Evolutionary conservation across 257 asterid genomes (phyloP).

Genomic region (Mitragyna speciosa): DNA sequence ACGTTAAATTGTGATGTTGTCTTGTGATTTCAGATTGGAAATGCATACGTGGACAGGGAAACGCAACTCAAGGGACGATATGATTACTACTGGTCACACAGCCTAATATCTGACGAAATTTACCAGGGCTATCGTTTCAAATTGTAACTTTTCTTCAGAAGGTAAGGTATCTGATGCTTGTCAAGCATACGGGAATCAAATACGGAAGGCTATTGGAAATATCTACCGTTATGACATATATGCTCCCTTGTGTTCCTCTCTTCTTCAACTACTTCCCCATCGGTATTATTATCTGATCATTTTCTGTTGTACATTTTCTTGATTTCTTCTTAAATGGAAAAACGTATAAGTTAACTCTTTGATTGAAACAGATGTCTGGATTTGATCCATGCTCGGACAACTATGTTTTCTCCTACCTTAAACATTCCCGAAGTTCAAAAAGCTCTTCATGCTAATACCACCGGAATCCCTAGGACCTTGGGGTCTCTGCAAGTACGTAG

Average conservation of each 20-base stretch:
- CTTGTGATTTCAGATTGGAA: conserved; percentile 23
- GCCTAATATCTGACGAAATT: conserved; percentile 27
- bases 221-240: not conserved
- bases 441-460: conserved; percentile 23
- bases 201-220: not conserved
- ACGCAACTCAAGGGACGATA: not conserved
- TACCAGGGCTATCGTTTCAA: not conserved
- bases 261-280: not conserved
- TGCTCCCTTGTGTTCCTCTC: not conserved
- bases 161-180: not conserved
- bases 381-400: not conserved
- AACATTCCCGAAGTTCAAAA: conserved; percentile 6
- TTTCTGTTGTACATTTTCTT: not conserved
- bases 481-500: conserved; percentile 25
- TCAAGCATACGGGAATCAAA: not conserved
- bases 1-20: not conserved
- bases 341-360: too few species aligned
- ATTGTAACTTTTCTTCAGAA: conserved; percentile 1
- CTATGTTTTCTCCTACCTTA: not conserved
- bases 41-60: conserved; percentile 17
- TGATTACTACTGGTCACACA: conserved; percentile 22
- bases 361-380: not conserved
- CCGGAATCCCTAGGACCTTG: conserved; percentile 26
- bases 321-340: not conserved
- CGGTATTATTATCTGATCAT: not conserved